Percentiles rank a stretch among this genome's conserved stretches.
phyloP scores from a whole-genome alignment of 108 stramenopile species.

The Mayamaea pseudoterrestris region DNA sequence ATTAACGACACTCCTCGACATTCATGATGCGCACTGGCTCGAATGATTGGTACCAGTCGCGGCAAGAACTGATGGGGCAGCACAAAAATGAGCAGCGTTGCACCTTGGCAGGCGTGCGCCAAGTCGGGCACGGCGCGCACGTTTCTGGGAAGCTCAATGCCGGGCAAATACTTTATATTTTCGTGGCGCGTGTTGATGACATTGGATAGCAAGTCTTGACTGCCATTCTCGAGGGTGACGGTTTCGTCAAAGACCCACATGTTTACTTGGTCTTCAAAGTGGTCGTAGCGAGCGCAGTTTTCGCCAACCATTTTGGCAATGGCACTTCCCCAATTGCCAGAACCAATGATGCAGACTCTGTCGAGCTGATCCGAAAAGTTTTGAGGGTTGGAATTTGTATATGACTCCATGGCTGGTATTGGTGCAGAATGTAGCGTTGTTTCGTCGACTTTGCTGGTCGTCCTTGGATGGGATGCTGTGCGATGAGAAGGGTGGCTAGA shows the following conservation, averaged over 20 bases:
- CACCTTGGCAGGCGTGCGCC: constrained; percentile 64
- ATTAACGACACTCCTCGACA: constrained; percentile 80
- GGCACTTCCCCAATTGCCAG: constrained; percentile 91
- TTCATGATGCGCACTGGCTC: constrained; percentile 40
- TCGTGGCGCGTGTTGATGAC: constrained; percentile 89
- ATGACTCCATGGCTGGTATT: no score
- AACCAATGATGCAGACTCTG: constrained; percentile 85
- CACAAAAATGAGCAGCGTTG: constrained; percentile 88
- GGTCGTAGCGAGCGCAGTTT: constrained; percentile 54
- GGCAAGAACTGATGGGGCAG: constrained; percentile 92
- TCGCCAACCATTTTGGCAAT: constrained; percentile 77
- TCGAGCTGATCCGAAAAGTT: constrained; percentile 19
- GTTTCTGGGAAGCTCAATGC: constrained; percentile 79
- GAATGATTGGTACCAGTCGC: constrained; percentile 59
- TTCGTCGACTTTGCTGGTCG: no score
- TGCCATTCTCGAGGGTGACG: constrained; percentile 14
- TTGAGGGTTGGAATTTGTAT: no score
- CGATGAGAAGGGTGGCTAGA: no score
- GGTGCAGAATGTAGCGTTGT: no score
- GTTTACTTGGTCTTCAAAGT: constrained; percentile 59
- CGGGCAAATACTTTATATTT: constrained; percentile 95
- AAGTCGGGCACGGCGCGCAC: constrained; percentile 78
- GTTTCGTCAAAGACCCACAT: constrained; percentile 96
- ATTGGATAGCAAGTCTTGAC: constrained; percentile 54
- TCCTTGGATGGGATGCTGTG: no score